Evolutionary conservation across 2,329 filamentous ascomycete genomes (phyloP), one percentile per base, ranked within the genome.

Genomic region (Mollisiaceae sp.): DNA sequence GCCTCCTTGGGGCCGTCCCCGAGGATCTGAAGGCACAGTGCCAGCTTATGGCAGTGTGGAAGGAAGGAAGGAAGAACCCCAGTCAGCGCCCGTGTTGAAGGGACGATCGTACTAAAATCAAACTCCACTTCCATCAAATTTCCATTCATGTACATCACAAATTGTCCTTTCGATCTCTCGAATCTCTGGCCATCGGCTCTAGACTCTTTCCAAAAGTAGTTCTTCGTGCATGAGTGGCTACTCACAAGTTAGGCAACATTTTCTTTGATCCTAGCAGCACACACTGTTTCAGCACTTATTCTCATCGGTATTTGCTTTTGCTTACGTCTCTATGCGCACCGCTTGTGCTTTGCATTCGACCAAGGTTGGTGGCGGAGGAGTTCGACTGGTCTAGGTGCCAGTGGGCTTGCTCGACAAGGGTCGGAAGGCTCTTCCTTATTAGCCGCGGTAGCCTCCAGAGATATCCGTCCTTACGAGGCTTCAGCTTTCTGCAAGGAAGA

Each of bases 211-310:
- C 57, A 15, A 35, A 59, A 59, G 24, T 36, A 45, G 36, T 41
- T 35, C 8, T 15, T 27, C 39, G 41, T 56, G 60, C 60, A 56
- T 56, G 36, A 43, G 50, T 56, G 50, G 38, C 22, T 56, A 24
- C 8, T 22, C 20, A 43, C 45, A 6, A 4, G 8, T 50, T 50
- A n/a, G 45, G 45, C 45, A 24, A 22, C n/a, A 22, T 50, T 45
- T n/a, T 20, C 43, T 8, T 18, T n/a, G 43, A 20, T 4, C 43
- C 43, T n/a, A 20, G 43, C 43, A 20, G 43, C 43, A 45, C 27
- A 32, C 27, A 32, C 43, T 6, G 43, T 45, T 20, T n/a, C 43
- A 45, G 43, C 38, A 41, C 20, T 18, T 18, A 45, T 45, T 50
- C 45, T 27, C 27, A 38, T 24, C 8, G 8, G 45, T 24, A 22